Conservation (phyloP, 2,329 filamentous ascomycete species). For the Teratosphaeria epicoccoides region DNA sequence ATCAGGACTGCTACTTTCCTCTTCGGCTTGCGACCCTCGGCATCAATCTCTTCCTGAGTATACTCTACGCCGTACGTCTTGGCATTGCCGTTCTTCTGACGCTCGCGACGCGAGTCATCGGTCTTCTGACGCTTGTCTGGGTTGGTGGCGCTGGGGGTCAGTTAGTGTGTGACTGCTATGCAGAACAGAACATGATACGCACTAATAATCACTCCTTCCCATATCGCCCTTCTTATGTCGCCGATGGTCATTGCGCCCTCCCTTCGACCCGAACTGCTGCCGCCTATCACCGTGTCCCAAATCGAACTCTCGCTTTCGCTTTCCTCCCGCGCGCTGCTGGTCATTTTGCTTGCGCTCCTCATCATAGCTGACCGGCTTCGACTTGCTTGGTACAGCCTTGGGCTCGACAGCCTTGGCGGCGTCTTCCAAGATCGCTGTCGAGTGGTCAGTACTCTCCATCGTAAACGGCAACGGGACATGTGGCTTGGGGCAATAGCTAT, state of each 20-base stretch:
- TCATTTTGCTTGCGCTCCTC: conserved; percentile 7
- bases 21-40: conserved; percentile 80
- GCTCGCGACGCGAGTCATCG: conserved; percentile 33
- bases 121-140: conserved; percentile 39
- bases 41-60: conserved; percentile 72
- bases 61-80: conserved; percentile 37
- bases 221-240: conserved; percentile 52
- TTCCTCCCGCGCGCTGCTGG: conserved; percentile 17
- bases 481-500: background rate
- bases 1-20: conserved; percentile 93
- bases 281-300: conserved; percentile 13
- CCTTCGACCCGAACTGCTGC: conserved; percentile 3
- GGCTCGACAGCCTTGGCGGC: conserved; percentile 12
- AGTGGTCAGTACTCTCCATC: conserved; percentile 22
- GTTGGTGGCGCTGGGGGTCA: conserved; percentile 28
- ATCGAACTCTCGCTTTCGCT: conserved; percentile 18
- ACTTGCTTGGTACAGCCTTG: conserved; percentile 6
- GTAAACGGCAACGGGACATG: background rate
- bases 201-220: conserved; percentile 57
- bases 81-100: conserved; percentile 32
- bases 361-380: conserved; percentile 2
- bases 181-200: conserved; percentile 22
- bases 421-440: conserved; percentile 23
- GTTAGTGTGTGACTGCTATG: background rate
- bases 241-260: conserved; percentile 21